Percentiles rank a stretch among this genome's conserved stretches.
phyloP scores from a whole-genome alignment of 177 flowering plant species.

The Tripterygium wilfordii region DNA sequence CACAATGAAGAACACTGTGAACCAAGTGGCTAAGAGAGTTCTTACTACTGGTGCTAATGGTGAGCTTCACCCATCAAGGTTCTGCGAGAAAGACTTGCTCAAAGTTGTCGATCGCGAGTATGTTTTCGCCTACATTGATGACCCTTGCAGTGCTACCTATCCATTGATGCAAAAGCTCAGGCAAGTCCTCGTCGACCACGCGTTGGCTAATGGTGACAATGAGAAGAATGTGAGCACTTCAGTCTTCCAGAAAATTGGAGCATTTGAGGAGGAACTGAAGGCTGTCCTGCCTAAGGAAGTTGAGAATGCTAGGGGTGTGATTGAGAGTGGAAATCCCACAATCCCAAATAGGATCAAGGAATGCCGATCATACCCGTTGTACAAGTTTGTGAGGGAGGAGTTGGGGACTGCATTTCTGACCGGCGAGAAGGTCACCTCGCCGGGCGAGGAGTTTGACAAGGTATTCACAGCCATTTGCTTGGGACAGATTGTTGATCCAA shows the following conservation, averaged over 20 bases:
- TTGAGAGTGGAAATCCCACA: slow-evolving; percentile 36
- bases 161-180: slow-evolving; percentile 60
- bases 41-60: slow-evolving; percentile 33
- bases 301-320: slow-evolving; percentile 30
- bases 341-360: slow-evolving; percentile 48
- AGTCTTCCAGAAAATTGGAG: slow-evolving; percentile 49
- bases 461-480: slow-evolving; percentile 57
- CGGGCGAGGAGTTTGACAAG: slow-evolving; percentile 69
- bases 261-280: slow-evolving; percentile 53
- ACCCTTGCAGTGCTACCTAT: slow-evolving; percentile 54
- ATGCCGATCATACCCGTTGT: slow-evolving; percentile 60
- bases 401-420: slow-evolving; percentile 41
- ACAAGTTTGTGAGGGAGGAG: slow-evolving; percentile 57
- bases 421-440: slow-evolving; percentile 53
- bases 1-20: slow-evolving; percentile 37
- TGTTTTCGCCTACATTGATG: slow-evolving; percentile 44
- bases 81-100: slow-evolving; percentile 57
- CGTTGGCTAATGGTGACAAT: slow-evolving; percentile 37
- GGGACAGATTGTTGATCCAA: slow-evolving; percentile 59
- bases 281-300: slow-evolving; percentile 47
- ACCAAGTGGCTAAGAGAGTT: slow-evolving; percentile 35
- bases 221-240: slow-evolving; percentile 37
- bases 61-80: slow-evolving; percentile 48
- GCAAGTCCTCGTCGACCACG: slow-evolving; percentile 48
- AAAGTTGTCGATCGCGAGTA: slow-evolving; percentile 44